Evolutionary conservation across 768 basidiomycete genomes (phyloP).

Genomic region (Tricholoma hemisulphureum): DNA sequence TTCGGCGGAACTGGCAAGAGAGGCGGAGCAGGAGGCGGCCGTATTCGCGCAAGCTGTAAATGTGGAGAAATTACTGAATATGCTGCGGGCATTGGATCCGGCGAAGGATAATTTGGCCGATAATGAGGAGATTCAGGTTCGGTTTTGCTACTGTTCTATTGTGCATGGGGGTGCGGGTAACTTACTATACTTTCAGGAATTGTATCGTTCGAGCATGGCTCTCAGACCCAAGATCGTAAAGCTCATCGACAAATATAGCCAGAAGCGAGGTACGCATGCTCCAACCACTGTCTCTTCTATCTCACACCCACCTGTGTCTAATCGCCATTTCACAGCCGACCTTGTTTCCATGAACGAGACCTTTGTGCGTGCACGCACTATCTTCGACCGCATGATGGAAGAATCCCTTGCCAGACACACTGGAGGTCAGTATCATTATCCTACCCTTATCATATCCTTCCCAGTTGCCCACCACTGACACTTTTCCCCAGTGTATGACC

Average conservation of each 20-base stretch:
- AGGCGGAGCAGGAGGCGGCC: conserved; percentile 83
- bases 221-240: conserved; percentile 94
- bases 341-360: conserved; percentile 93
- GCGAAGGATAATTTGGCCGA: conserved; percentile 83
- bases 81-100: conserved; percentile 74
- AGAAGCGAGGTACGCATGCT: conserved; percentile 63
- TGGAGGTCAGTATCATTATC: conserved; percentile 43
- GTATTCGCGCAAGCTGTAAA: conserved; percentile 86
- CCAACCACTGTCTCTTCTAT: conserved; percentile 25
- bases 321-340: conserved; percentile 63
- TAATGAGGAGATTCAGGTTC: conserved; percentile 83
- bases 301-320: not conserved
- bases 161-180: not conserved
- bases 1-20: conserved; percentile 67
- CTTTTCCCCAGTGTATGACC: conserved; percentile 52
- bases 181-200: conserved; percentile 48
- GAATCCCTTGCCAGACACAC: conserved; percentile 78
- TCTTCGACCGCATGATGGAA: conserved; percentile 94
- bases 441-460: not conserved
- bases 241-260: conserved; percentile 94
- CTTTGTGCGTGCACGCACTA: conserved; percentile 82
- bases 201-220: conserved; percentile 88
- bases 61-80: conserved; percentile 75
- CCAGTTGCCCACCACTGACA: too few species aligned
- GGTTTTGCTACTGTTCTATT: conserved; percentile 13